Conservation (phyloP, 768 basidiomycete genomes). For the Trametes cubensis region DNA sequence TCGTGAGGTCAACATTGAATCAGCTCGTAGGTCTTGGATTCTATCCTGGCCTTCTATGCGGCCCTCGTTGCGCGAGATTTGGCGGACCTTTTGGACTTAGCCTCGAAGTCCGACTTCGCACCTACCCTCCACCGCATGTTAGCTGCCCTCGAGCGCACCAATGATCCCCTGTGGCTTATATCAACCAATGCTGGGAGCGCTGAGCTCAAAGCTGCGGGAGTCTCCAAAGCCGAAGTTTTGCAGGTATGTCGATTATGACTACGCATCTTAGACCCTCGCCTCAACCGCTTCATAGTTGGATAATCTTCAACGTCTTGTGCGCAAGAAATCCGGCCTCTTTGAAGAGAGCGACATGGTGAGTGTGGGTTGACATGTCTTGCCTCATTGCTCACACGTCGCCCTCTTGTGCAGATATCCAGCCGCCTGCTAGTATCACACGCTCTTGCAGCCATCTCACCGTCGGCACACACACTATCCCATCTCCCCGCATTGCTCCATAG, state of each 20-base stretch:
- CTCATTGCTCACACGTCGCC: too few species aligned
- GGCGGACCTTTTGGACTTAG: constrained; percentile 57
- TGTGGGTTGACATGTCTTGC: constrained; percentile 8
- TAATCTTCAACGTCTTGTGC: constrained; percentile 39
- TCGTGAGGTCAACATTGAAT: not conserved
- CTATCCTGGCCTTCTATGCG: constrained; percentile 61
- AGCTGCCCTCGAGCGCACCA: constrained; percentile 25
- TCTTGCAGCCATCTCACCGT: constrained; percentile 52
- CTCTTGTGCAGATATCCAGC: constrained; percentile 48
- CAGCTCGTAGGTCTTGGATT: constrained; percentile 60
- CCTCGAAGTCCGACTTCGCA: constrained; percentile 37
- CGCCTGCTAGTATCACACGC: constrained; percentile 55
- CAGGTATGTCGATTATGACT: constrained; percentile 45
- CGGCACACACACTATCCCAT: constrained; percentile 39
- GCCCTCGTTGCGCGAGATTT: constrained; percentile 65
- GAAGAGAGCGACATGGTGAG: constrained; percentile 38
- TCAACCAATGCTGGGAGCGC: constrained; percentile 39
- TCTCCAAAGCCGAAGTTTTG: constrained; percentile 59
- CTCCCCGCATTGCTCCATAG: constrained; percentile 36
- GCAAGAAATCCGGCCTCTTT: constrained; percentile 38
- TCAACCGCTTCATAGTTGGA: constrained; percentile 34
- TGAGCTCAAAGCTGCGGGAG: constrained; percentile 53
- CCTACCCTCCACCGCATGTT: constrained; percentile 33
- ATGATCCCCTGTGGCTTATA: constrained; percentile 55
- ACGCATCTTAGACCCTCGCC: not conserved